Evolutionary conservation across 306 rosid species (phyloP), one percentile per base, ranked within the genome.

Genomic region (Quercus engelmannii): DNA sequence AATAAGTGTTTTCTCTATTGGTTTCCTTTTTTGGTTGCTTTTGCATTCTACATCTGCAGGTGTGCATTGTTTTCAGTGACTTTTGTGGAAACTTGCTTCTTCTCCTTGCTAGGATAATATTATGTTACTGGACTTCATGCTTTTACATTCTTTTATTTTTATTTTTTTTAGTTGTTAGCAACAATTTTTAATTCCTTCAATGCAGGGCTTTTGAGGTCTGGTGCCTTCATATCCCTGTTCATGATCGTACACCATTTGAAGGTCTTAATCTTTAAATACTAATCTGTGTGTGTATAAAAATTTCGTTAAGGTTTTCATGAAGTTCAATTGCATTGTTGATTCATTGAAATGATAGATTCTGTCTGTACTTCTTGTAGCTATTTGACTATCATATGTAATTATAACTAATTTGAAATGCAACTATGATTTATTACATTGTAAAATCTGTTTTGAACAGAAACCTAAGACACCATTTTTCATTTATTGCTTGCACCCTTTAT

Each of bases 161-260:
- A 17, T 67, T 19, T 56, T 28, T 49, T 49, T 30, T 56, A 55
- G 1, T 41, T 61, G 6, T 46, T 75, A 18, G 71, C 46, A 67
- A 19, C 23, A 67, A 31, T 80, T 35, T 52, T 26, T 30, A 57
- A 56, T 76, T 81, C 63, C 58, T 69, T 30, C 25, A 62, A 26
- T 80, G 73, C 91, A 95, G 99, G 92, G 91, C 84, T 76, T 95
- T 95, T 20, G 97, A 93, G 87, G 98, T 95, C 82, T 88, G 89
- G 65, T 95, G 99, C 87, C 85, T 95, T 86, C 96, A 95, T 76
- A 87, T 95, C 78, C 99, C 99, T 54, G 89, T 82, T 74, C 82
- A 74, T 0, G 99, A 95, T 80, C 92, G 90, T 80, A 95, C 97
- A 26, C 91, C 94, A 59, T 93, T 95, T 83, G 93, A 95, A 95